Conservation (phyloP, 1,284 basidiomycete species). For the Ceratobasidium sp. region DNA sequence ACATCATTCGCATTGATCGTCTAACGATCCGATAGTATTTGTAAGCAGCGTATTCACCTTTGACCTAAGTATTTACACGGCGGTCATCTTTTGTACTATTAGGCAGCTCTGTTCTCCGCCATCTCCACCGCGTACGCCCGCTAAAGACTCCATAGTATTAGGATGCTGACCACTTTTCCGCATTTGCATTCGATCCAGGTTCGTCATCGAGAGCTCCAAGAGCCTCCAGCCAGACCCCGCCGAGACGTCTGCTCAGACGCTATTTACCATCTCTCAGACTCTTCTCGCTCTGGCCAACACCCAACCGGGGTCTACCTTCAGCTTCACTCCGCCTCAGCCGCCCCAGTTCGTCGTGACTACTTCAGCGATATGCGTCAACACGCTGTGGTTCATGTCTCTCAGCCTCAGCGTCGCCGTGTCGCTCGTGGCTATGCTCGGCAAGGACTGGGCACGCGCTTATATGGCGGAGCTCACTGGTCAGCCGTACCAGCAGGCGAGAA, state of each 20-base stretch:
- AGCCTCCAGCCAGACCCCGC: background rate
- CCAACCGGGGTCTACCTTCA: background rate
- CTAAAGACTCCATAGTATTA: background rate
- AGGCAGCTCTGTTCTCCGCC: conserved; percentile 9
- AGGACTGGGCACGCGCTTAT: conserved; percentile 17
- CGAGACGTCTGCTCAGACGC: conserved; percentile 8
- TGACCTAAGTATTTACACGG: background rate
- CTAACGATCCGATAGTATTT: too few relatives aligned
- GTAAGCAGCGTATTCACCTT: too few relatives aligned
- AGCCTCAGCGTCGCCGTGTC: conserved; percentile 18
- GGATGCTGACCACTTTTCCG: background rate
- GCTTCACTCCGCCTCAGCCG: background rate
- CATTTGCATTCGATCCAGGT: background rate
- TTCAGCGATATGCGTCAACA: background rate
- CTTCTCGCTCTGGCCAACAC: background rate
- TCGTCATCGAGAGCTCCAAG: conserved; percentile 4
- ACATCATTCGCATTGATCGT: too few relatives aligned
- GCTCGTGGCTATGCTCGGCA: conserved; percentile 22
- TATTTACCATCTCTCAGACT: conserved; percentile 1
- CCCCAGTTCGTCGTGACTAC: background rate
- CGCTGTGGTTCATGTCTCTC: conserved; percentile 26
- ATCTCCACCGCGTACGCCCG: background rate
- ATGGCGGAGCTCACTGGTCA: conserved; percentile 11
- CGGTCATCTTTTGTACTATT: background rate
- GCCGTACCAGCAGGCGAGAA: conserved; percentile 22